phyloP scores from a whole-genome alignment of 495 filamentous ascomycete species.

The Penicillium taxi region DNA sequence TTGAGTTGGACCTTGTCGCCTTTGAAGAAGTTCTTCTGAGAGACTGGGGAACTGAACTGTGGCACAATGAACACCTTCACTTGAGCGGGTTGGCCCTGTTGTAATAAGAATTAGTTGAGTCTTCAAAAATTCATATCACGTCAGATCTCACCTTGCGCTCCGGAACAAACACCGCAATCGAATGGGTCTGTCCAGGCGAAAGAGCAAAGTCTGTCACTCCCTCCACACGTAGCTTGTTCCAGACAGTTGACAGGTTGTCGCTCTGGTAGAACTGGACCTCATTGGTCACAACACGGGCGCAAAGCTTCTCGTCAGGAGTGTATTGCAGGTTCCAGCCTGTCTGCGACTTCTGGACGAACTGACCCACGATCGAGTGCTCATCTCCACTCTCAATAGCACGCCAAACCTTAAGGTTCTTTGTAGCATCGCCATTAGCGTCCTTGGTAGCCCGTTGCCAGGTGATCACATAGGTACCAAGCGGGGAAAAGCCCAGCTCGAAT shows the following conservation, averaged over 20 bases:
- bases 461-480: conserved; percentile 81
- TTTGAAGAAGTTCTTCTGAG: conserved; percentile 98
- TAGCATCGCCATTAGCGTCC: conserved; percentile 84
- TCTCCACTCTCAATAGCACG: conserved; percentile 51
- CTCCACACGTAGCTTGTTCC: conserved; percentile 91
- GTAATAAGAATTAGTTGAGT: neutral
- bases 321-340: conserved; percentile 98
- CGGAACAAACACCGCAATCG: conserved; percentile 86
- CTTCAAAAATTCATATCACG: neutral
- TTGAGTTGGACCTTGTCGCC: conserved; percentile 97
- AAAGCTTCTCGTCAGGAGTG: conserved; percentile 82
- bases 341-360: conserved; percentile 90
- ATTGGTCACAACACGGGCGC: conserved; percentile 89
- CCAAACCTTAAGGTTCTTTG: conserved; percentile 97
- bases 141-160: conserved; percentile 61
- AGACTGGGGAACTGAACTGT: conserved; percentile 67
- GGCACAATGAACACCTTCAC: conserved; percentile 94
- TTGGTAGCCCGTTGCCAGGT: conserved; percentile 93
- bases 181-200: conserved; percentile 78
- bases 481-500: conserved; percentile 91
- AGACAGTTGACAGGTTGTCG: conserved; percentile 72
- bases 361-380: conserved; percentile 68
- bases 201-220: conserved; percentile 86
- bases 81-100: conserved; percentile 66
- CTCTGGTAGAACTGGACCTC: conserved; percentile 96